phyloP scores from a whole-genome alignment of 1,284 basidiomycete species.

The Trametes pubescens region DNA sequence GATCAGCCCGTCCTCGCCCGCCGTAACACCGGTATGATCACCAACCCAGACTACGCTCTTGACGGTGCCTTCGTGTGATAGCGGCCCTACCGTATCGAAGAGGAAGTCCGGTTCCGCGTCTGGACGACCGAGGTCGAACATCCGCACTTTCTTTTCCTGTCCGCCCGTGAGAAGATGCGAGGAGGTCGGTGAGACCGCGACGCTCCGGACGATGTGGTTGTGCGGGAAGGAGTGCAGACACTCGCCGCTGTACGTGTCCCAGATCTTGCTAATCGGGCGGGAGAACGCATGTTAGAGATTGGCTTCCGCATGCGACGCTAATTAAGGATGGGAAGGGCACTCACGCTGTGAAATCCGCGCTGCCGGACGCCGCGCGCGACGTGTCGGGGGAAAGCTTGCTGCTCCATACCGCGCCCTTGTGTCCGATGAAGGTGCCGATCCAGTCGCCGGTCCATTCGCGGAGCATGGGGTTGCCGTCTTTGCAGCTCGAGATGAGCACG shows the following conservation, averaged over 20 bases:
- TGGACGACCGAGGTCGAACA: constrained; percentile 89
- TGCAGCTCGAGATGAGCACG: constrained; percentile 92
- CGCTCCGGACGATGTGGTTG: constrained; percentile 97
- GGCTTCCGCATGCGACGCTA: constrained; percentile 2
- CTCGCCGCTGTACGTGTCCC: constrained; percentile 94
- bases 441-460: constrained; percentile 98
- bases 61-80: constrained; percentile 88
- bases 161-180: constrained; percentile 89
- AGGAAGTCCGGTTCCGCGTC: constrained; percentile 90
- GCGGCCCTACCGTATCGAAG: constrained; percentile 57
- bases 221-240: constrained; percentile 94
- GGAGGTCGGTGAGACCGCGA: constrained; percentile 80
- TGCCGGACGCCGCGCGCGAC: constrained; percentile 89
- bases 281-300: constrained; percentile 20
- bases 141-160: constrained; percentile 96
- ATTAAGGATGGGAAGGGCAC: constrained; percentile 42
- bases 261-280: constrained; percentile 81
- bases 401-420: constrained; percentile 99
- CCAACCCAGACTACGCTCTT: constrained; percentile 95
- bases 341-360: constrained; percentile 97
- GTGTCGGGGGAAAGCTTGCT: constrained; percentile 92
- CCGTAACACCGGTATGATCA: constrained; percentile 86
- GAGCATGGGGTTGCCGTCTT: constrained; percentile 97
- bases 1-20: constrained; percentile 91
- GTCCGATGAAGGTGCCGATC: constrained; percentile 98